Evolutionary conservation across 169 alveolate species (phyloP), one percentile per base, ranked within the genome.

Genomic region (Plasmodium ovale): DNA sequence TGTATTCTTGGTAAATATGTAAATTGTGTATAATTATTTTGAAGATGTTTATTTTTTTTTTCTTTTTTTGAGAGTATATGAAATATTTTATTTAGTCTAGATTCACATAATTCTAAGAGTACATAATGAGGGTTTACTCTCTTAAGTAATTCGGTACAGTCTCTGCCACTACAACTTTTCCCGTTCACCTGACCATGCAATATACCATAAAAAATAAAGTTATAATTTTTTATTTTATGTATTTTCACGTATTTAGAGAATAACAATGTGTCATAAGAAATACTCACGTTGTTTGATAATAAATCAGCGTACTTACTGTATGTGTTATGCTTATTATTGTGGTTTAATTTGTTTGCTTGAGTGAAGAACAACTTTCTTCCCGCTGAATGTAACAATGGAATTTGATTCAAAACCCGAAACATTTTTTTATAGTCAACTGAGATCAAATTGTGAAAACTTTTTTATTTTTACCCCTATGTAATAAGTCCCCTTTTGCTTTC

Each of bases 1-100:
- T 79, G 89, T 64, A 79, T 79, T 31, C 89, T 44, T n/a, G 89
- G 89, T 27, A 79, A 69, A 69, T 79, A 79, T 0, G 89, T 44
- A 29, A 79, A 79, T 65, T 64, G 62, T 9, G 54, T 29, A 54
- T 79, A 79, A 64, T 42, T 53, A 47, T 79, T 62, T 31, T 62
- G 6, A 35, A 14, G 6, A 47, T 47, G 16, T 14, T 47, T 19
- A 21, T n/a, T 0, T 58, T 64, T 42, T 58, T 79, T 62, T 64
- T 49, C 69, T 10, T 64, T 12, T 31, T 62, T 59, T 2, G 73
- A 59, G 42, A 59, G 53, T 27, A 47, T 79, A 42, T 29, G 19
- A 67, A 49, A 64, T 79, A 79, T 64, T 79, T 19, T 79, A 39
- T 37, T 79, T 42, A 79, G 25, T 64, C 89, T 47, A 10, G 54